These are phyloP conservation scores for Neurospora intermedia DNA, from an alignment of 495 filamentous ascomycete genomes.

Conservation along the genomic window DNA sequence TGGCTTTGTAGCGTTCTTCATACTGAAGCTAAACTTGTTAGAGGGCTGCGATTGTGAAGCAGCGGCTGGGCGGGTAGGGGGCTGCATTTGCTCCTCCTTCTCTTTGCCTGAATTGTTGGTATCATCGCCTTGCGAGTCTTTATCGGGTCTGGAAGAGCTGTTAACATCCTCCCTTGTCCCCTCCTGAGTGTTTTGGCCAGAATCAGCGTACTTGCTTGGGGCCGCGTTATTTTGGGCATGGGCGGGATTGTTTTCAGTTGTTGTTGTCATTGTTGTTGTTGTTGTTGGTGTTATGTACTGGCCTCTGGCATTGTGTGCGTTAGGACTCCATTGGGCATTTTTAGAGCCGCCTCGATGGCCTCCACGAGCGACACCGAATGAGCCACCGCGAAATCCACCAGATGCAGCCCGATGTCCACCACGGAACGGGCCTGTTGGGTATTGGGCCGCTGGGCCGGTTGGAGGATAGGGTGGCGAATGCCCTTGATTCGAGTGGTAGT, in stretches of 20 bases:
- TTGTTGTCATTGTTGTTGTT: background rate
- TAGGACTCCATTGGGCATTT: constrained; percentile 23
- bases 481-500: constrained; percentile 19
- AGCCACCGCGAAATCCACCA: constrained; percentile 29
- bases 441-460: constrained; percentile 41
- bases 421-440: constrained; percentile 39
- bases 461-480: constrained; percentile 42
- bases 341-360: constrained; percentile 27
- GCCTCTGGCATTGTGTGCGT: constrained; percentile 6
- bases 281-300: background rate
- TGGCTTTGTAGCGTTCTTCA: constrained; percentile 58
- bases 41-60: constrained; percentile 37
- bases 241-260: constrained; percentile 19
- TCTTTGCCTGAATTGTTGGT: constrained; percentile 35
- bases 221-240: constrained; percentile 23
- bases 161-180: constrained; percentile 41
- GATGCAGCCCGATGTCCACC: constrained; percentile 38
- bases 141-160: constrained; percentile 50
- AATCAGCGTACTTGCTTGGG: constrained; percentile 38
- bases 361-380: constrained; percentile 23
- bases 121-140: constrained; percentile 56
- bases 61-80: constrained; percentile 34
- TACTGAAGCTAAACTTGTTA: constrained; percentile 78
- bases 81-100: constrained; percentile 30
- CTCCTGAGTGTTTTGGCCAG: constrained; percentile 11